These are phyloP conservation scores for Fusarium proliferatum DNA, from an alignment of 2,329 filamentous ascomycete species.

Conservation along the genomic window DNA sequence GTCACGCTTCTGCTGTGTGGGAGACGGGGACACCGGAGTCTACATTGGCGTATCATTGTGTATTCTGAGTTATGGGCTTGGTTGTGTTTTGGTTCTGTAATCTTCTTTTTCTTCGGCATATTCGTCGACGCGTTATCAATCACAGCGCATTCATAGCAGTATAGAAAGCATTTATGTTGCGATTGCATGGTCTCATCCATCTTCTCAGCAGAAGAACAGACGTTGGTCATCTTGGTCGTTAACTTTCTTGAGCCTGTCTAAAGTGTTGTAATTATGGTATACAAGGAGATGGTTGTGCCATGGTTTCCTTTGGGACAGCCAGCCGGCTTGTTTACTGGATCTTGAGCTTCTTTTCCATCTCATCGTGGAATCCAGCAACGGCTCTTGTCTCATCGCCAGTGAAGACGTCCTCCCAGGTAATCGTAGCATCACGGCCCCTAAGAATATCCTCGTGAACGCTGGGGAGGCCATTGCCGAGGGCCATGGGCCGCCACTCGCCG, in stretches of 20 bases:
- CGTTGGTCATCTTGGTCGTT: neutral
- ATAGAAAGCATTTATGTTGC: constrained; percentile 29
- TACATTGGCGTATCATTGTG: constrained; percentile 45
- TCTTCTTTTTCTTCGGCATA: constrained; percentile 11
- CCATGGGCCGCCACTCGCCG: constrained; percentile 82
- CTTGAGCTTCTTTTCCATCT: constrained; percentile 93
- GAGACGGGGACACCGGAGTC: constrained; percentile 46
- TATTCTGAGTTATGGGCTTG: constrained; percentile 43
- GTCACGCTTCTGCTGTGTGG: constrained; percentile 38
- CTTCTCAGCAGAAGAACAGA: neutral
- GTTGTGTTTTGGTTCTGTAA: constrained; percentile 37
- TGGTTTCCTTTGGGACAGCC: neutral
- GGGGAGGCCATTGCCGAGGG: constrained; percentile 68
- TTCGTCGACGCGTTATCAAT: constrained; percentile 26
- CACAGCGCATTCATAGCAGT: constrained; percentile 50
- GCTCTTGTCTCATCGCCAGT: constrained; percentile 79
- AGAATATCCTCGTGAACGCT: constrained; percentile 92
- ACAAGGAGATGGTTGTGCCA: constrained; percentile 18
- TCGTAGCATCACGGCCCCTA: constrained; percentile 77
- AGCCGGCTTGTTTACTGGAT: constrained; percentile 60
- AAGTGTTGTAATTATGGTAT: constrained; percentile 29
- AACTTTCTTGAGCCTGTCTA: constrained; percentile 28
- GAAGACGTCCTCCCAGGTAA: constrained; percentile 96
- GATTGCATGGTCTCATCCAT: constrained; percentile 24
- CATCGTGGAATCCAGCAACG: constrained; percentile 81